These are phyloP conservation scores for Retiboletus flavoniger DNA, from an alignment of 1,284 basidiomycete species.

Conservation along the genomic window DNA sequence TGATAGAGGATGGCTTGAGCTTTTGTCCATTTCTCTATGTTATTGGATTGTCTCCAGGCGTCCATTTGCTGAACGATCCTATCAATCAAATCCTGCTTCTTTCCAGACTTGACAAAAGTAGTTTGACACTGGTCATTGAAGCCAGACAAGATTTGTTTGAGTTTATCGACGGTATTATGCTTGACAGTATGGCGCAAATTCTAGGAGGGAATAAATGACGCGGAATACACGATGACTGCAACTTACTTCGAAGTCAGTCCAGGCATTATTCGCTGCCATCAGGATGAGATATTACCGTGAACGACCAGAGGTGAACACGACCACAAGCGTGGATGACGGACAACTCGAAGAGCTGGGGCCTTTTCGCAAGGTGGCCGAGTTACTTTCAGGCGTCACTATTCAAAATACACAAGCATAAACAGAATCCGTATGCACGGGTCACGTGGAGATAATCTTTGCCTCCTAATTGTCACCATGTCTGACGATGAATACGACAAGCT, in stretches of 20 bases:
- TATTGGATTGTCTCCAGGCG: slow-evolving; percentile 52
- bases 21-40: slow-evolving; percentile 62
- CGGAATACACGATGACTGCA: neutral
- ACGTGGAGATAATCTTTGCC: slow-evolving; percentile 31
- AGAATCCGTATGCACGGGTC: slow-evolving; percentile 17
- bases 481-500: slow-evolving; percentile 77
- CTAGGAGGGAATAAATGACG: slow-evolving; percentile 35
- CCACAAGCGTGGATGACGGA: slow-evolving; percentile 11
- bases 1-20: slow-evolving; percentile 62
- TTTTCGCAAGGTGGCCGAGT: slow-evolving; percentile 9
- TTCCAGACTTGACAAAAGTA: slow-evolving; percentile 71
- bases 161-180: slow-evolving; percentile 70
- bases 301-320: slow-evolving; percentile 11
- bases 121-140: slow-evolving; percentile 73
- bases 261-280: slow-evolving; percentile 33
- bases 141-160: slow-evolving; percentile 71
- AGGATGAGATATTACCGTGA: slow-evolving; percentile 5
- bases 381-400: slow-evolving; percentile 20
- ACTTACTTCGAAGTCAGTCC: slow-evolving; percentile 39
- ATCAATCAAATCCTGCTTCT: slow-evolving; percentile 82
- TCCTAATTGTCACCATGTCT: slow-evolving; percentile 34
- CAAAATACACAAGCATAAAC: slow-evolving; percentile 33
- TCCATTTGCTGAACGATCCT: slow-evolving; percentile 59
- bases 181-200: slow-evolving; percentile 47
- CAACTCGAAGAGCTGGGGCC: slow-evolving; percentile 10